phyloP scores from a whole-genome alignment of 495 filamentous ascomycete genomes.

The Talaromyces nanjingensis region DNA sequence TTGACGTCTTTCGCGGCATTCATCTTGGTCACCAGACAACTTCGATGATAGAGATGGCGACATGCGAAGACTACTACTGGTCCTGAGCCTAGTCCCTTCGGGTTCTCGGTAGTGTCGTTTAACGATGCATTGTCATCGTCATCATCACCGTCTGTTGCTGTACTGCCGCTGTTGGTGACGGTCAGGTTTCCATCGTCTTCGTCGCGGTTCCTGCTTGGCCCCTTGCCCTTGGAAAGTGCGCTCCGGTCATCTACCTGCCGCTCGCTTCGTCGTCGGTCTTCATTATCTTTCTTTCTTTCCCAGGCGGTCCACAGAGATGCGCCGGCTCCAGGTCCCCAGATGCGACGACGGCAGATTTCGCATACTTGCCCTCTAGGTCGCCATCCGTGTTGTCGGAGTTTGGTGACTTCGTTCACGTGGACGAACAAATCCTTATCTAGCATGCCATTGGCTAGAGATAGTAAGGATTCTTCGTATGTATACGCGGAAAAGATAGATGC shows the following conservation, averaged over 20 bases:
- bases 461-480: slow-evolving; percentile 82
- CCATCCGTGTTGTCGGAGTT: slow-evolving; percentile 82
- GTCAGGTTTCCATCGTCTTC: slow-evolving; percentile 3
- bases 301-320: slow-evolving; percentile 73
- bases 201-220: slow-evolving; percentile 5
- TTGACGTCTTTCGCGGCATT: not conserved
- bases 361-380: slow-evolving; percentile 77
- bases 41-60: slow-evolving; percentile 47
- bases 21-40: slow-evolving; percentile 31
- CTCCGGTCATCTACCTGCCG: slow-evolving; percentile 18
- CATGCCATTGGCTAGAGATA: slow-evolving; percentile 76
- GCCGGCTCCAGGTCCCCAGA: slow-evolving; percentile 86
- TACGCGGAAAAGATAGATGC: slow-evolving; percentile 90
- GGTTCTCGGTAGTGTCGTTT: not conserved
- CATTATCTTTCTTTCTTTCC: slow-evolving; percentile 55
- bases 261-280: slow-evolving; percentile 26
- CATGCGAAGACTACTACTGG: slow-evolving; percentile 47
- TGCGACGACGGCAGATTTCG: slow-evolving; percentile 72
- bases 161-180: not conserved
- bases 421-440: slow-evolving; percentile 87
- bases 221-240: slow-evolving; percentile 38
- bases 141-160: not conserved
- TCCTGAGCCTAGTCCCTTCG: not conserved
- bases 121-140: not conserved
- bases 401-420: slow-evolving; percentile 67